These are phyloP conservation scores for Podaxis sp. DNA, from an alignment of 768 basidiomycete genomes.

Conservation along the genomic window DNA sequence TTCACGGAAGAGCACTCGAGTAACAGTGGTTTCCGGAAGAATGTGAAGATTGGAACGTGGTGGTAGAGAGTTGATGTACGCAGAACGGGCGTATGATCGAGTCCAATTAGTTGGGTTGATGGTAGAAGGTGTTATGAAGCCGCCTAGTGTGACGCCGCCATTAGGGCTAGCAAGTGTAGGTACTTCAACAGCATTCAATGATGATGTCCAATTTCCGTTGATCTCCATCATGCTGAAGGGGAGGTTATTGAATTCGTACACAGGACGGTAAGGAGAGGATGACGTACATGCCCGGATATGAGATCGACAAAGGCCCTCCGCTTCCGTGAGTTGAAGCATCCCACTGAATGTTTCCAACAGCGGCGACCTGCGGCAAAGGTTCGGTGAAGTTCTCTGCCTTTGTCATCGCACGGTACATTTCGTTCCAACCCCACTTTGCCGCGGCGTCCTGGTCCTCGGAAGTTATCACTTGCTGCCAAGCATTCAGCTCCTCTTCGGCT, in stretches of 20 bases:
- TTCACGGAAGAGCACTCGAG: conserved; percentile 46
- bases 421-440: conserved; percentile 44
- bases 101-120: conserved; percentile 68
- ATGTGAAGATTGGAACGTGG: conserved; percentile 59
- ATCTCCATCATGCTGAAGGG: conserved; percentile 42
- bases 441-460: conserved; percentile 27
- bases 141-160: conserved; percentile 48
- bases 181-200: conserved; percentile 47
- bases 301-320: conserved; percentile 41
- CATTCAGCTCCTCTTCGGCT: conserved; percentile 43
- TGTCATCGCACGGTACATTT: conserved; percentile 44
- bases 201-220: conserved; percentile 56
- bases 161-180: conserved; percentile 39
- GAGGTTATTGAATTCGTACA: background rate
- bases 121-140: conserved; percentile 53
- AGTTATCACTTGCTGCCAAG: conserved; percentile 40
- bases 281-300: conserved; percentile 49
- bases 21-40: conserved; percentile 55
- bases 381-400: conserved; percentile 57
- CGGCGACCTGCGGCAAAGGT: conserved; percentile 38
- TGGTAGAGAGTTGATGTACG: conserved; percentile 62
- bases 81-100: conserved; percentile 63
- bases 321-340: conserved; percentile 47
- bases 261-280: background rate
- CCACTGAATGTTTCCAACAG: conserved; percentile 41